Evolutionary conservation across 176 grass and related monocot genomes (phyloP), one percentile per base, ranked within the genome.

Genomic region (Neostapfia colusana): DNA sequence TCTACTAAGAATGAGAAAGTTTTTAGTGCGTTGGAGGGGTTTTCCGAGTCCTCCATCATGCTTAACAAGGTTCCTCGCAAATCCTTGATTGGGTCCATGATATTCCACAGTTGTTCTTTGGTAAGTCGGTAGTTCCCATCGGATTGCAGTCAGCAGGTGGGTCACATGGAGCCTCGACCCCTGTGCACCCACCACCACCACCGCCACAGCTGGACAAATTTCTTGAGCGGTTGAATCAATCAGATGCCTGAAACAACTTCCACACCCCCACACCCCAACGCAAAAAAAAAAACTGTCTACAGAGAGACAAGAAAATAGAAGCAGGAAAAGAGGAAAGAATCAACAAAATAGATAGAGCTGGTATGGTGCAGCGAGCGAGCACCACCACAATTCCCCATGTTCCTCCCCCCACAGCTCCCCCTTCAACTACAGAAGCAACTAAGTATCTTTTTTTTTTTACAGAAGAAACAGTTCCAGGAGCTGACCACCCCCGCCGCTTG

Each of bases 371-470:
- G 5, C 10, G 18, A 4, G 54, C 10, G n/a, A n/a, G n/a, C n/a
- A n/a, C n/a, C n/a, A 15, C 57, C 57, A 31, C 7, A 38, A 44
- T 1, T 57, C 25, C 36, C 24, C 56, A 24, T 57, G 1, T 1
- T 15, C 17, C 69, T 38, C 35, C 50, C 48, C 20, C 10, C 16
- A n/a, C n/a, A n/a, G n/a, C n/a, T n/a, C 5, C 70, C 39, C 10
- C 24, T 10, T 17, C 14, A 21, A 42, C 53, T 7, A 44, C 23
- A 40, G 21, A 61, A 63, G 63, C 25, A 63, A 49, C 74, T 16
- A 36, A 26, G n/a, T n/a, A n/a, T n/a, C n/a, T n/a, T n/a, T n/a
- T n/a, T n/a, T 20, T 45, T 36, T 63, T 63, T 63, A 76, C 74
- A 76, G 24, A 63, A 48, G 44, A 51, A 71, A 35, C 69, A 14